These are phyloP conservation scores for Linum tenue DNA, from an alignment of 345 rosid species.

Conservation along the genomic window DNA sequence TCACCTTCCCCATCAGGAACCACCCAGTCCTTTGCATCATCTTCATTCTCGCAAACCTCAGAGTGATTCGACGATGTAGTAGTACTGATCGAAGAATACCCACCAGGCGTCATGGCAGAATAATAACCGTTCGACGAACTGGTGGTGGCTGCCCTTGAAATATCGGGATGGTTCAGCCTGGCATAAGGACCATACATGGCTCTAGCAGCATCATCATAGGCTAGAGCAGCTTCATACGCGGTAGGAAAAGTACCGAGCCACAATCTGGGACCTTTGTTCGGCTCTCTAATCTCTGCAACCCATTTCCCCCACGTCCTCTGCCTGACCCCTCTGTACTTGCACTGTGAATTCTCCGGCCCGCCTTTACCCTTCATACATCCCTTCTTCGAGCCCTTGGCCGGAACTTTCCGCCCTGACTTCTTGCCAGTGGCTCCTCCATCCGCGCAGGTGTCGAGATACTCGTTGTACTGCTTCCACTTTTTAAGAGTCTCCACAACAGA, in stretches of 20 bases:
- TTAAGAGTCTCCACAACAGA: conserved; percentile 43
- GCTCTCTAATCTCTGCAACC: conserved; percentile 47
- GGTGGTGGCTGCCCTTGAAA: neutral
- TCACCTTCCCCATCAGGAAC: conserved; percentile 17
- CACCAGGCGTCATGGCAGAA: neutral
- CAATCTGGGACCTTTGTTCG: conserved; percentile 34
- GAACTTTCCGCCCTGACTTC: conserved; percentile 31
- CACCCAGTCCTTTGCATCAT: conserved; percentile 6
- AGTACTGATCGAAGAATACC: conserved; percentile 2
- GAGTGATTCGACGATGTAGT: conserved; percentile 31
- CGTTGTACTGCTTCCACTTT: conserved; percentile 57
- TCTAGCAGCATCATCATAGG: conserved; percentile 66
- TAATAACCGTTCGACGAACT: neutral
- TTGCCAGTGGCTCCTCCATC: conserved; percentile 4
- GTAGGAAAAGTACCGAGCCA: conserved; percentile 73
- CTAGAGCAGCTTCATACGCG: conserved; percentile 59
- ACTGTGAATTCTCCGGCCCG: conserved; percentile 62
- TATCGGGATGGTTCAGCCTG: conserved; percentile 44
- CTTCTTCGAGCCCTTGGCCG: conserved; percentile 61
- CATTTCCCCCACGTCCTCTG: conserved; percentile 37
- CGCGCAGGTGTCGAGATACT: conserved; percentile 19
- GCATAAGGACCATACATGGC: conserved; percentile 58
- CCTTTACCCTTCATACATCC: conserved; percentile 96
- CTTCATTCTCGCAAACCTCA: conserved; percentile 34
- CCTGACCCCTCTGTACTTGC: conserved; percentile 67